A percentile compares a stretch with the other conserved stretches of the same genome.
Conservation (phyloP, 202 grass and related monocot species). For the Musa balbisiana region DNA sequence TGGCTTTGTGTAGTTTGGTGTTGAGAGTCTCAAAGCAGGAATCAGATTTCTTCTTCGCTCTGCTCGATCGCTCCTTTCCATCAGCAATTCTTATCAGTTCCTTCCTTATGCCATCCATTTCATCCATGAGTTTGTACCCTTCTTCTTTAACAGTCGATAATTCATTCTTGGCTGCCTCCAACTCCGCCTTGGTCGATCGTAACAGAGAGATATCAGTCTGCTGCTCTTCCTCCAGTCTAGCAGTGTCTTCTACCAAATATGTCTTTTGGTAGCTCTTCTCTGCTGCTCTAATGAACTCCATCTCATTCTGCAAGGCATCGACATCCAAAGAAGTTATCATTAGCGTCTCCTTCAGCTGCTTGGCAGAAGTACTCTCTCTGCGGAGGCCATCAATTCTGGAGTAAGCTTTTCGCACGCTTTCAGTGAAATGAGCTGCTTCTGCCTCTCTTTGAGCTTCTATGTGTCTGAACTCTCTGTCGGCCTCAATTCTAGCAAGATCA, state of each 20-base stretch:
- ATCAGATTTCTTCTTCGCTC: neutral
- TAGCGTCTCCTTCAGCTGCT: neutral
- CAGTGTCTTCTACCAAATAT: neutral
- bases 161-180: constrained; percentile 1
- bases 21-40: neutral
- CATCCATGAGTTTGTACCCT: constrained; percentile 6
- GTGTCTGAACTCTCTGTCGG: neutral
- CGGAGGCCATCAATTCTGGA: neutral
- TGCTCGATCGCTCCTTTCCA: neutral
- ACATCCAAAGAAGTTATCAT: neutral
- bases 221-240: neutral
- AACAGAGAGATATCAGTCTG: neutral
- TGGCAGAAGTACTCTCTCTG: neutral
- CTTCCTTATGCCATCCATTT: constrained; percentile 5
- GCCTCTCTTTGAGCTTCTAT: neutral
- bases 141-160: neutral
- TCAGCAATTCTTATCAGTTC: neutral
- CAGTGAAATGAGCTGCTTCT: neutral
- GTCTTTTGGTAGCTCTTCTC: neutral
- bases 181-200: neutral
- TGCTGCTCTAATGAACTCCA: constrained; percentile 4
- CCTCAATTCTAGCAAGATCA: neutral
- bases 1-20: neutral
- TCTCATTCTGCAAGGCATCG: constrained; percentile 5
- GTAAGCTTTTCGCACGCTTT: neutral